These are phyloP conservation scores for Trametes maxima DNA, from an alignment of 768 basidiomycete species.

Conservation along the genomic window DNA sequence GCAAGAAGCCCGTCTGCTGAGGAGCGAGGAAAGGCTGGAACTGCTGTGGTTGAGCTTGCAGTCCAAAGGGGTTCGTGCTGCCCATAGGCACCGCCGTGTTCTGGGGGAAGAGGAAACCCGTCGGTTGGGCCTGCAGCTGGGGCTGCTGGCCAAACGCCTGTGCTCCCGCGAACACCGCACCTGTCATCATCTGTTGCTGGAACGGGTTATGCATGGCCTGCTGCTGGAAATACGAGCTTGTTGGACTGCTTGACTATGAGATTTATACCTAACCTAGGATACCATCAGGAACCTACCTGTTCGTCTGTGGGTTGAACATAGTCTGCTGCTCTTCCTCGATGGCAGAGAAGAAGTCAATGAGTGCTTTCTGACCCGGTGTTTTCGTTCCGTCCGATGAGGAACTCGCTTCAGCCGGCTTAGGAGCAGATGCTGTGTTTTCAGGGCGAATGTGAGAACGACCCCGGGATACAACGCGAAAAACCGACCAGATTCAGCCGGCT, in stretches of 20 bases:
- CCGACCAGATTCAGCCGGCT: slow-evolving; percentile 37
- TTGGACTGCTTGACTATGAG: slow-evolving; percentile 42
- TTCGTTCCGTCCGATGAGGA: slow-evolving; percentile 29
- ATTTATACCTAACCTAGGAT: not conserved
- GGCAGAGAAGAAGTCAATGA: slow-evolving; percentile 84
- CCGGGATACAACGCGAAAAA: not conserved
- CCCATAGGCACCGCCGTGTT: slow-evolving; percentile 42
- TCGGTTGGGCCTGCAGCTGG: slow-evolving; percentile 46
- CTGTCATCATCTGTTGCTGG: slow-evolving; percentile 41
- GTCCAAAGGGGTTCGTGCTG: slow-evolving; percentile 49
- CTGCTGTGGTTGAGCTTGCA: slow-evolving; percentile 35
- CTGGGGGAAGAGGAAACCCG: slow-evolving; percentile 57
- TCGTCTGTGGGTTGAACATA: slow-evolving; percentile 67
- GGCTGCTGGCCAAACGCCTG: slow-evolving; percentile 64
- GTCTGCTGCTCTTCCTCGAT: slow-evolving; percentile 82
- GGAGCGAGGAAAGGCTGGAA: slow-evolving; percentile 55
- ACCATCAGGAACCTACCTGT: slow-evolving; percentile 44
- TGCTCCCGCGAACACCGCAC: slow-evolving; percentile 40
- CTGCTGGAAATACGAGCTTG: slow-evolving; percentile 54
- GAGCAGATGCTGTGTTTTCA: slow-evolving; percentile 20
- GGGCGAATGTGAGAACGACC: not conserved
- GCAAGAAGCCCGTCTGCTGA: slow-evolving; percentile 50
- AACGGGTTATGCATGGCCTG: slow-evolving; percentile 79
- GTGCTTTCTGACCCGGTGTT: slow-evolving; percentile 46
- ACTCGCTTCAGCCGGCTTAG: slow-evolving; percentile 18